A percentile compares a stretch with the other conserved stretches of the same genome.
These are phyloP conservation scores for Rosa rugosa DNA, from an alignment of 306 rosid genomes.

Conservation along the genomic window DNA sequence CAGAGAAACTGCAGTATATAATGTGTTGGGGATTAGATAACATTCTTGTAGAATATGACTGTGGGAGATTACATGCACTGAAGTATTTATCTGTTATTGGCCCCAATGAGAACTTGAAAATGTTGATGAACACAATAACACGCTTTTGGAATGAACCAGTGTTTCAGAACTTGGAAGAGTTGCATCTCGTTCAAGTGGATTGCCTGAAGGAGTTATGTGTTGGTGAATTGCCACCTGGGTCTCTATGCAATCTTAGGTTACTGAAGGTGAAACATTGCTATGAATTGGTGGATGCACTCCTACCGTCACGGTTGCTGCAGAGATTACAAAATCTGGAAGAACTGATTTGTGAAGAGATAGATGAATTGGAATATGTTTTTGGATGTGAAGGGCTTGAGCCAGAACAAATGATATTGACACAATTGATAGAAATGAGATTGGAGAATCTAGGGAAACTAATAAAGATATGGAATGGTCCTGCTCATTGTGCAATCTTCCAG, in stretches of 20 bases:
- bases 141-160: background rate
- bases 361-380: constrained; percentile 2
- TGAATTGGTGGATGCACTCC: background rate
- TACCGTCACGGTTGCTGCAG: background rate
- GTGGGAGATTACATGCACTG: background rate
- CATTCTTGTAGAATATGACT: background rate
- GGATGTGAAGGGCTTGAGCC: background rate
- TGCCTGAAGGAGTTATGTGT: background rate
- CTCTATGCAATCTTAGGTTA: background rate
- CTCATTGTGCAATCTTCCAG: background rate
- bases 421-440: constrained; percentile 2
- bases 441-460: background rate
- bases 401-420: no score
- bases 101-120: background rate
- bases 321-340: no score
- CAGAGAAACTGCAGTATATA: background rate
- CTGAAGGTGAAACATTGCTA: background rate
- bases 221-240: background rate
- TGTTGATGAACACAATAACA: background rate
- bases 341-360: background rate
- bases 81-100: background rate
- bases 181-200: background rate
- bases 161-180: background rate
- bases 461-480: background rate
- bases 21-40: background rate